phyloP scores from a whole-genome alignment of 2,329 filamentous ascomycete genomes.

The Cadophora malorum region DNA sequence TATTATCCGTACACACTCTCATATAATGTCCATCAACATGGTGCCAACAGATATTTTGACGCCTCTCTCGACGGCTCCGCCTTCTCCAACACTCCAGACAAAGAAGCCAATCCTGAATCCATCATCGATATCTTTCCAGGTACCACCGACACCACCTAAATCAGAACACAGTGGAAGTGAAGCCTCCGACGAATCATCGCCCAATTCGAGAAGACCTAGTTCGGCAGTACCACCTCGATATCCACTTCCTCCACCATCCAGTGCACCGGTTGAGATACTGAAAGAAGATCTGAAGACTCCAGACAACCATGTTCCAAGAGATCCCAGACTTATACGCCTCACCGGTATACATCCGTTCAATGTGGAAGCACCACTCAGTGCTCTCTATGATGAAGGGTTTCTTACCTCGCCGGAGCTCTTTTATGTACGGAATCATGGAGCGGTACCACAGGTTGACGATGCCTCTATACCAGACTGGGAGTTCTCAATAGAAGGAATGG shows the following conservation, averaged over 20 bases:
- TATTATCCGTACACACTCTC: background rate
- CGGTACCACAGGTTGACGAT: slow-evolving; percentile 78
- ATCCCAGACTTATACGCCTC: slow-evolving; percentile 81
- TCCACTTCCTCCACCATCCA: slow-evolving; percentile 72
- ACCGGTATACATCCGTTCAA: slow-evolving; percentile 94
- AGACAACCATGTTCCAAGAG: slow-evolving; percentile 80
- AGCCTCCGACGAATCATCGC: slow-evolving; percentile 31
- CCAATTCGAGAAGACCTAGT: slow-evolving; percentile 34
- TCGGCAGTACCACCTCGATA: slow-evolving; percentile 33
- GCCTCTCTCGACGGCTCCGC: slow-evolving; percentile 10
- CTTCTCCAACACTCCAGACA: slow-evolving; percentile 21
- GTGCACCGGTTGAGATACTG: slow-evolving; percentile 64
- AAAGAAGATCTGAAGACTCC: slow-evolving; percentile 83
- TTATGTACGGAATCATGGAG: slow-evolving; percentile 90
- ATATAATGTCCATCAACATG: slow-evolving; percentile 23
- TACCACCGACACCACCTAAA: slow-evolving; percentile 44
- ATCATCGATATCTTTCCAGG: slow-evolving; percentile 25
- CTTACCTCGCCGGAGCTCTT: slow-evolving; percentile 87
- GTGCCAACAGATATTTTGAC: slow-evolving; percentile 1
- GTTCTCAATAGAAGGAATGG: slow-evolving; percentile 82
- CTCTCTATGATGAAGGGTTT: slow-evolving; percentile 81
- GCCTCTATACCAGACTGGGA: slow-evolving; percentile 79
- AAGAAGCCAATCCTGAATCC: slow-evolving; percentile 24
- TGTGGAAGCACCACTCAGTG: slow-evolving; percentile 80
- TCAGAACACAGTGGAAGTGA: slow-evolving; percentile 39